Conservation (phyloP, 805 yeast species). For the Saitoella complicata region DNA sequence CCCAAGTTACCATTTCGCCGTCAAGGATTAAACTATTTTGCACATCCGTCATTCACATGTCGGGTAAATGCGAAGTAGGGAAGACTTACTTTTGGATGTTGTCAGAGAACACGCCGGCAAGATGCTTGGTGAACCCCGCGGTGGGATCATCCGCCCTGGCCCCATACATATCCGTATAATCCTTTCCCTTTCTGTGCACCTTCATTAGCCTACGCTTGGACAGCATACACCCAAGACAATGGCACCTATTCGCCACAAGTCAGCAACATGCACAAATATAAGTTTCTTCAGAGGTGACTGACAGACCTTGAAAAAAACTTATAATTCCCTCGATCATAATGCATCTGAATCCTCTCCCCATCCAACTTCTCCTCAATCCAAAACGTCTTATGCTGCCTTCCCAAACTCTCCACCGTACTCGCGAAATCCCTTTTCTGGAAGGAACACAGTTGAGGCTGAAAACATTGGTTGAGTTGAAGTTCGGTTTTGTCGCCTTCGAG, state of each 20-base stretch:
- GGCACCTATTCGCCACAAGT: too few species aligned
- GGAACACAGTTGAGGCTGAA: conserved; percentile 62
- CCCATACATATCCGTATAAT: conserved; percentile 60
- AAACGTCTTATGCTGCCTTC: conserved; percentile 26
- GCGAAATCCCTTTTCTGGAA: conserved; percentile 37
- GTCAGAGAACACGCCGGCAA: conserved; percentile 25
- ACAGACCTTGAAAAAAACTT: conserved; percentile 46
- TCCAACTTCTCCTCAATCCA: conserved; percentile 82
- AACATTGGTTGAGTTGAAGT: conserved; percentile 36
- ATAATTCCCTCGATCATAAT: conserved; percentile 35
- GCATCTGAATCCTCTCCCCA: conserved; percentile 78
- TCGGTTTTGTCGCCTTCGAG: conserved; percentile 24
- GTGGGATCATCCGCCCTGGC: conserved; percentile 21
- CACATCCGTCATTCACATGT: not conserved
- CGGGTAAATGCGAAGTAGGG: not conserved
- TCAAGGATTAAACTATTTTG: conserved; percentile 38
- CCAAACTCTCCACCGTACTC: conserved; percentile 24
- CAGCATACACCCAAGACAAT: too few species aligned
- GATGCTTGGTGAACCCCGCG: conserved; percentile 41
- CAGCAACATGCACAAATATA: too few species aligned
- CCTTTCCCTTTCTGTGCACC: conserved; percentile 23
- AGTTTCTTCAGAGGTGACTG: conserved; percentile 22
- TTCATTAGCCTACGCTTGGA: too few species aligned
- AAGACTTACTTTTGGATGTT: conserved; percentile 24
- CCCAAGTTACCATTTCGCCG: conserved; percentile 91